Base-by-base conservation (phyloP, 805 yeast genomes). In the Wickerhamomyces xylosicus region DNA sequence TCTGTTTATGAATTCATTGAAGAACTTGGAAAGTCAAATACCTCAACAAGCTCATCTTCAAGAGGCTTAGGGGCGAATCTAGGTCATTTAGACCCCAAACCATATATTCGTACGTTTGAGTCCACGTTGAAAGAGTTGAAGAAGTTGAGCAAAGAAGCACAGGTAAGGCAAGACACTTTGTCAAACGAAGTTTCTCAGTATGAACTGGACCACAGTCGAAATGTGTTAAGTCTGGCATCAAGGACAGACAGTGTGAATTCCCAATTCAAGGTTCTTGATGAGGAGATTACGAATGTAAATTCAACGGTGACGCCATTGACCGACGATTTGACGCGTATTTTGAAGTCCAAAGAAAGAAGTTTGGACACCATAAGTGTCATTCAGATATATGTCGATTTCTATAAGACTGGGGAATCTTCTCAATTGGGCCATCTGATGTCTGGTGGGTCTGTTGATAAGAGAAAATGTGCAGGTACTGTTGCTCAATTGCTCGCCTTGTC, bases 81-180 rank as follows among this genome's bases (percentile, higher is more conserved):
- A 25, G 75, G 72, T 33, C 48, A 49, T 34, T 47, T 86, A 39
- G 96, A 92, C 53, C 96, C 97, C 2, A 86, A 85, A 52, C 97
- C 97, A 2, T 92, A 85, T 55, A 90, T 90, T 35, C 73, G 96
- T 48, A 85, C 95, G 0, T 89, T 92, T 57, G 97, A 90, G 55
- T 77, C 89, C 1, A 85, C 92, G 3, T 63, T 87, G 34, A 69
- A 77, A 35, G 90, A 85, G 51, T 63, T 90, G 46, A 73, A 76
- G 49, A 67, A 66, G 37, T 60, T 92, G 33, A 69, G 69, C 35
- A 71, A 68, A 1, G 80, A 80, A 34, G 74, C 87, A 3, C 54
- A 60, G 4, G 55, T 58, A 14, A 69, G 68, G 39, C 79, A 76
- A 45, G 61, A 61, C 4, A 59, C 61, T n/a, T 65, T 78, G 18